Evolutionary conservation across 2,329 filamentous ascomycete species (phyloP), one percentile per base, ranked within the genome.

Genomic region (Fusarium buharicum): DNA sequence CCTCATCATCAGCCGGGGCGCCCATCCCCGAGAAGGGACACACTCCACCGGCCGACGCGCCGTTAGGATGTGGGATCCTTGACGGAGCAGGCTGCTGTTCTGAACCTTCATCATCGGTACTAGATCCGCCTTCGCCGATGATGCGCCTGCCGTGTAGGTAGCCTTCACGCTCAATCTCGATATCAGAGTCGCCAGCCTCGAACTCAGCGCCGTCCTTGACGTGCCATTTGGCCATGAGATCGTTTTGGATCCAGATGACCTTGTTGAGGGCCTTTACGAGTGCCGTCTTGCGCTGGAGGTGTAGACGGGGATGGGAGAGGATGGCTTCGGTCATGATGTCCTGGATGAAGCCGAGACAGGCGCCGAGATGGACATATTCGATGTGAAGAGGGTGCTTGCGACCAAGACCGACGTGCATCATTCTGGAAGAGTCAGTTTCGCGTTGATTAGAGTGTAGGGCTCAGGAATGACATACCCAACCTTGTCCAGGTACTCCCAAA

Each of bases 191-290:
- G 14, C 76, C 76, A 1, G 75, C 70, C 24, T 75, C 73, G 63
- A 79, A 86, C 74, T 91, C 89, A 31, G 87, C 84, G 45, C 88
- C 87, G 64, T 91, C 88, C 30, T 84, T 81, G 31, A 91, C 85
- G 69, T 92, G 90, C 88, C 90, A 93, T 74, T 90, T 90, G n/a
- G 90, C 89, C 74, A 94, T 91, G 27, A 94, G 81, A 74, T 94
- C 91, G 72, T 94, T 94, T 76, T 94, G 91, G 66, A 94, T 93
- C 90, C 91, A 94, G 64, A 94, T 88, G 22, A 94, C 87, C 74
- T 95, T 94, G 61, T 86, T 86, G 18, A 94, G 80, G 1, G 91
- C 91, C 72, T 89, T 90, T 41, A 93, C 83, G 5, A 94, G 82
- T 18, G 85, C 88, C 16, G 90, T 87, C 77, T 93, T 93, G 75